Base-by-base conservation (phyloP, 805 yeast genomes). In the Candida sanyiensis region DNA sequence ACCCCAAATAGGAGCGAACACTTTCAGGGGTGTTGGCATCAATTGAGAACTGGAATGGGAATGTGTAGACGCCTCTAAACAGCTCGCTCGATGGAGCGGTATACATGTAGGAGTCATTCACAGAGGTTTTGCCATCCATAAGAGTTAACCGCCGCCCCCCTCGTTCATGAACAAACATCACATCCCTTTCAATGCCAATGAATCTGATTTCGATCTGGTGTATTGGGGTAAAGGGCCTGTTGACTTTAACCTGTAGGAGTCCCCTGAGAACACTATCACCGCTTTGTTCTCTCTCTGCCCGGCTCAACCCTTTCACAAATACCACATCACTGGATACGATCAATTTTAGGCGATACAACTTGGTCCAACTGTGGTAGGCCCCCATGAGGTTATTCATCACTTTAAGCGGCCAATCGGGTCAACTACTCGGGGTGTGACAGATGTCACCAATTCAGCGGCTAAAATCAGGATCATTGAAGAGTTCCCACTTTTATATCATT, bases 31-130 rank as follows among this genome's bases (percentile, higher is more conserved):
- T 34, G 12, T 12, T 37, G 11, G 48, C 42, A 29, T 47, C 52
- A 28, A 53, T 35, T 12, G 39, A 26, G 28, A 53, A 53, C 28
- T 47, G 51, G 40, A 53, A 53, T 1, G 58, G 58, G 20, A 51
- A 40, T 1, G 30, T 38, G 33, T 53, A 47, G 3, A 36, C 36
- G 3, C 58, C 58, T 28, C 25, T 48, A 15, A 44, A 26, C 12
- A 46, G 33, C 20, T 24, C 22, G 2, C 13, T 10, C 3, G 36
- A 19, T 0, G 27, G 33, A 4, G 42, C 30, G 6, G 43, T 16
- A 28, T 47, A 48, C 8, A 33, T 21, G 39, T 36, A 43, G 2
- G 33, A 37, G 15, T 53, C 56, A 20, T 49, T 23, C 12, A 53
- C 20, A 8, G 29, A 28, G n/a, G 35, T 15, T 22, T 27, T 35